Base-by-base conservation (phyloP, 768 basidiomycete genomes). In the Rhizopogon vinicolor region DNA sequence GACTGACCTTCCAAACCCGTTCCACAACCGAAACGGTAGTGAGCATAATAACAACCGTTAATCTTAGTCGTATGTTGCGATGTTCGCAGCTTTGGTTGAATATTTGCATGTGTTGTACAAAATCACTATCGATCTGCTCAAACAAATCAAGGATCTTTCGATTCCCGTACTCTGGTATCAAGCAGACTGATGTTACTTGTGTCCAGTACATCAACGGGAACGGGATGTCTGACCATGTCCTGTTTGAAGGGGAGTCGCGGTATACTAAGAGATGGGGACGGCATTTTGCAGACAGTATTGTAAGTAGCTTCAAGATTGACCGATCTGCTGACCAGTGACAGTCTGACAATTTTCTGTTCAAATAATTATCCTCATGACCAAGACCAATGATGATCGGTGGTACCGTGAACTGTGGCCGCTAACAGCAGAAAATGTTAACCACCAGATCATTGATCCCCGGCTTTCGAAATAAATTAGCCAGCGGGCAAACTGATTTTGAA, bases 91-190 rank as follows among this genome's bases (percentile, higher is more conserved):
- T 31, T 31, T 39, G 35, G 40, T 41, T 46, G 39, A 44, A 50
- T 51, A 25, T 25, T 25, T 25, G 25, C 14, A 12, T 35, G 10
- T 22, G 41, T 39, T 46, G 18, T 39, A 41, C 18, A 60, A 92
- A 89, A 72, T 93, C 41, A 93, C 91, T 8, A 78, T 91, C 44
- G 74, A 72, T 22, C 60, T 91, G 52, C 70, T 93, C 62, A 73
- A 86, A 65, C 77, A 84, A 55, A 87, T 86, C 7, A 85, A 85
- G 67, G 76, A 77, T n/a, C 79, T 83, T n/a, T 69, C 70, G n/a
- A 69, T 91, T n/a, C 87, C 85, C 7, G 78, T 84, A 3, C 75
- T 93, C 43, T 96, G 93, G 93, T 79, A 94, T 29, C 93, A 96
- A 67, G 93, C 93, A 7, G 92, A 85, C 87, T 60, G 86, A 91